phyloP scores from a whole-genome alignment of 2,329 filamentous ascomycete genomes.

The Fusarium miscanthi region DNA sequence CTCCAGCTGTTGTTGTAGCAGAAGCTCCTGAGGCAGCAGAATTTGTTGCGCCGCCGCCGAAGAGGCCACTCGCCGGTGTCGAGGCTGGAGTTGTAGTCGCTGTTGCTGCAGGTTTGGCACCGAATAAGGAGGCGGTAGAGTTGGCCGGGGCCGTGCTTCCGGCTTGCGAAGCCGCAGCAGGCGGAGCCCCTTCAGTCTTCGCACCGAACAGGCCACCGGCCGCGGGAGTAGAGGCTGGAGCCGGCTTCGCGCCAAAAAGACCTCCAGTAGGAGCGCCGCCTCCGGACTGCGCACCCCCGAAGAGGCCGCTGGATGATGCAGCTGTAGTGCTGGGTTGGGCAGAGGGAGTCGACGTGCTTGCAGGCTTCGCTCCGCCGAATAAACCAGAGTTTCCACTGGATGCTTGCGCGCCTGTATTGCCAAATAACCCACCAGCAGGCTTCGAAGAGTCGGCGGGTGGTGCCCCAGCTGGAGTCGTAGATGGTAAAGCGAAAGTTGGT shows the following conservation, averaged over 20 bases:
- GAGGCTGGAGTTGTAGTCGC: conserved; percentile 49
- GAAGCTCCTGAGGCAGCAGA: conserved; percentile 46
- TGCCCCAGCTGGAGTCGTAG: conserved; percentile 67
- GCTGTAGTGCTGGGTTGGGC: conserved; percentile 34
- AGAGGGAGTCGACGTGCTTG: conserved; percentile 35
- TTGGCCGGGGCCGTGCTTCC: conserved; percentile 33
- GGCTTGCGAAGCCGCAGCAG: conserved; percentile 34
- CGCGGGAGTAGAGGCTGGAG: conserved; percentile 41
- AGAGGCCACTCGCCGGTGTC: conserved; percentile 51
- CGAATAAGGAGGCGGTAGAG: conserved; percentile 52
- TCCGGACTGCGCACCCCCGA: conserved; percentile 49
- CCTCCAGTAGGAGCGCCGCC: conserved; percentile 46
- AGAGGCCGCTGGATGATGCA: conserved; percentile 45
- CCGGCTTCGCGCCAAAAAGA: conserved; percentile 50
- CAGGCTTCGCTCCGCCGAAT: conserved; percentile 47
- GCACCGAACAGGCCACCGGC: conserved; percentile 41
- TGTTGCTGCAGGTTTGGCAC: conserved; percentile 53
- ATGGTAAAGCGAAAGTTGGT: conserved; percentile 59
- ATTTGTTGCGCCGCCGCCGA: conserved; percentile 48
- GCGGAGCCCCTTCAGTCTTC: conserved; percentile 41
- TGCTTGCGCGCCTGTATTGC: conserved; percentile 35
- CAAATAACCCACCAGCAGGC: conserved; percentile 42
- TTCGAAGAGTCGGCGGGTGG: conserved; percentile 56
- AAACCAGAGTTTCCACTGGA: conserved; percentile 41
- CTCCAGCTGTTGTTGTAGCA: conserved; percentile 45